These are phyloP conservation scores for Baorangia bicolor DNA, from an alignment of 768 basidiomycete genomes.

Conservation along the genomic window DNA sequence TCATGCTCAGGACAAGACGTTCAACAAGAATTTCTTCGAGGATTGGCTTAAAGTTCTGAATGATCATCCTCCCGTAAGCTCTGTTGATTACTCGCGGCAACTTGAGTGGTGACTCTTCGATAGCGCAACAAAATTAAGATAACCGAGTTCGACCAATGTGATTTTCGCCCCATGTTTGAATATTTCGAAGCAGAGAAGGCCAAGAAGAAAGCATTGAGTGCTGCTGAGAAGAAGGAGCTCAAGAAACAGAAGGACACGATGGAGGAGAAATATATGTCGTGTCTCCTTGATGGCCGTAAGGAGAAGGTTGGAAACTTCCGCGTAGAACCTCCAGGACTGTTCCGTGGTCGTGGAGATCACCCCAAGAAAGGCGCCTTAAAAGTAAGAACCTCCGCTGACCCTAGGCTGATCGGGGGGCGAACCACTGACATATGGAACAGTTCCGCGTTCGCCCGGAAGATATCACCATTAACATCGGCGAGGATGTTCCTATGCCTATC, in stretches of 20 bases:
- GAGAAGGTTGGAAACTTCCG: conserved; percentile 99
- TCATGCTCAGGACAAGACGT: conserved; percentile 83
- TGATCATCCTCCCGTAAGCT: conserved; percentile 78
- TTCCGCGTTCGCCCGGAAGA: conserved; percentile 90
- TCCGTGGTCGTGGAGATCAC: conserved; percentile 97
- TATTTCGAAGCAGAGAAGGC: conserved; percentile 91
- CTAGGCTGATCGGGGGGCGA: background rate
- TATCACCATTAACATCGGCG: conserved; percentile 92
- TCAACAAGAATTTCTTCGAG: conserved; percentile 94
- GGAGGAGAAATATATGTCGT: conserved; percentile 82
- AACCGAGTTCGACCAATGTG: conserved; percentile 73
- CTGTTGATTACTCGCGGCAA: conserved; percentile 4
- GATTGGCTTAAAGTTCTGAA: conserved; percentile 82
- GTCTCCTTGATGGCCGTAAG: conserved; percentile 92
- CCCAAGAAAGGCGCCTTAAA: conserved; percentile 96
- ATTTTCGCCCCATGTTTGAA: conserved; percentile 94
- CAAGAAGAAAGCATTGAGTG: conserved; percentile 83
- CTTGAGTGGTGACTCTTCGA: conserved; percentile 5
- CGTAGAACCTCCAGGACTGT: conserved; percentile 97
- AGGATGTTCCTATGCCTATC: conserved; percentile 67
- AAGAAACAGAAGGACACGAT: conserved; percentile 83
- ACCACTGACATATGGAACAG: conserved; percentile 40
- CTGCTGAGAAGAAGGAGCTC: conserved; percentile 86
- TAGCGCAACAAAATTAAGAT: conserved; percentile 77
- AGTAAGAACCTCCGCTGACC: conserved; percentile 42